Conservation (phyloP, 2,329 filamentous ascomycete species). For the Graphilbum fragrans region DNA sequence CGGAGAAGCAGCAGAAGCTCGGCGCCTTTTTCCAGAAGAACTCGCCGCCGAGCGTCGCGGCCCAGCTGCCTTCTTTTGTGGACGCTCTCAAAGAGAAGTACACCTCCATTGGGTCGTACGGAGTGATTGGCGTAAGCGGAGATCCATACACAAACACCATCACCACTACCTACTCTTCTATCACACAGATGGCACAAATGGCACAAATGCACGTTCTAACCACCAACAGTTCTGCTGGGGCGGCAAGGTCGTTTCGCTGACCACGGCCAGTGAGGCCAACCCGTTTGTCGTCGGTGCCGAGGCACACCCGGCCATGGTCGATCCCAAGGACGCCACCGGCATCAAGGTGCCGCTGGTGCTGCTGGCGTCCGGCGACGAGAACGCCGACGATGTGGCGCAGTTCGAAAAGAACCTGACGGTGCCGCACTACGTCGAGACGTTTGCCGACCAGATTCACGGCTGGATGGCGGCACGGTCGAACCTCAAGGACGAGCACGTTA, state of each 20-base stretch:
- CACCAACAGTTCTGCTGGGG: constrained; percentile 51
- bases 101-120: constrained; percentile 45
- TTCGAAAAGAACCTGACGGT: constrained; percentile 41
- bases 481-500: constrained; percentile 42
- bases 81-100: constrained; percentile 39
- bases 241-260: constrained; percentile 50
- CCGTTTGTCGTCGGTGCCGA: constrained; percentile 42
- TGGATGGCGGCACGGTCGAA: constrained; percentile 61
- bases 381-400: constrained; percentile 38
- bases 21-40: constrained; percentile 43
- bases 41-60: constrained; percentile 33
- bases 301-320: constrained; percentile 52
- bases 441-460: constrained; percentile 55
- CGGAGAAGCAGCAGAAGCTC: constrained; percentile 50
- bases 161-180: neutral
- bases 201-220: no score
- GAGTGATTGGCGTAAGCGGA: constrained; percentile 43
- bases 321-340: constrained; percentile 44
- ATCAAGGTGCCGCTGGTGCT: constrained; percentile 50
- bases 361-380: constrained; percentile 56
- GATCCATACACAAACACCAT: no score
- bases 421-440: constrained; percentile 52
- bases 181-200: neutral
- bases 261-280: constrained; percentile 35
- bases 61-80: constrained; percentile 40